Evolutionary conservation across 106 monocot species (phyloP).

Genomic region (Allium fistulosum): DNA sequence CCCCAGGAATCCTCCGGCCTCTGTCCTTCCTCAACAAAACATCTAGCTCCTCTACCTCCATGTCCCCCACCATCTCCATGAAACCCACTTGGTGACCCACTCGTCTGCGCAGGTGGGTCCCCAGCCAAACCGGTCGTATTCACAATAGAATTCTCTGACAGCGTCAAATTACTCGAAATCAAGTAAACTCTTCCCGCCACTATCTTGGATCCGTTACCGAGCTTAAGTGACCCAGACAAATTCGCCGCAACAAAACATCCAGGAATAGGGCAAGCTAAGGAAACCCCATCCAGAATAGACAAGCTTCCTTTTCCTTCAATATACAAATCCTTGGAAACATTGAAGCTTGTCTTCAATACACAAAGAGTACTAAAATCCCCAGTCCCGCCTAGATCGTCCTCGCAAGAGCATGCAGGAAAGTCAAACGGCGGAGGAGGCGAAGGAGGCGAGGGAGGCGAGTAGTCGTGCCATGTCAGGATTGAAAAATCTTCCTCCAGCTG

Average conservation of each 20-base stretch:
- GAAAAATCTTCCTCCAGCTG: constrained; percentile 7
- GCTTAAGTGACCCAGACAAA: constrained; percentile 42
- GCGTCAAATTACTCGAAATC: constrained; percentile 37
- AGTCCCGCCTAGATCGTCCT: constrained; percentile 55
- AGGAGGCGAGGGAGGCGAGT: constrained; percentile 55
- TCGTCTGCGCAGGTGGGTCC: constrained; percentile 83
- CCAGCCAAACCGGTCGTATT: constrained; percentile 60
- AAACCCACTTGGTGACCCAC: constrained; percentile 49
- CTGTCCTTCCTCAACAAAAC: constrained; percentile 62
- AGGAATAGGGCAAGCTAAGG: constrained; percentile 39
- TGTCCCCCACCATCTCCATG: constrained; percentile 91
- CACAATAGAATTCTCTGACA: constrained; percentile 37
- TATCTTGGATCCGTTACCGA: constrained; percentile 33
- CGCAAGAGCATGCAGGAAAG: constrained; percentile 62
- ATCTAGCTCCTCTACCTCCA: constrained; percentile 95
- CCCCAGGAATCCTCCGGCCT: constrained; percentile 91
- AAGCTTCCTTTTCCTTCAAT: constrained; percentile 64
- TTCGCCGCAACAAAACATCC: constrained; percentile 62
- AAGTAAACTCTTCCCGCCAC: constrained; percentile 55
- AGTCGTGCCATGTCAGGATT: constrained; percentile 53
- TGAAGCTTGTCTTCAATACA: constrained; percentile 30
- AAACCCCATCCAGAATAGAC: constrained; percentile 40
- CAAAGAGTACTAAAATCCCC: constrained; percentile 74
- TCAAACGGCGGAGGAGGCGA: constrained; percentile 45
- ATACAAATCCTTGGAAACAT: constrained; percentile 35